A percentile compares a stretch with the other conserved stretches of the same genome.
These are phyloP conservation scores for Leishmania lainsoni DNA, from an alignment of 208 protist genomes.

Conservation along the genomic window DNA sequence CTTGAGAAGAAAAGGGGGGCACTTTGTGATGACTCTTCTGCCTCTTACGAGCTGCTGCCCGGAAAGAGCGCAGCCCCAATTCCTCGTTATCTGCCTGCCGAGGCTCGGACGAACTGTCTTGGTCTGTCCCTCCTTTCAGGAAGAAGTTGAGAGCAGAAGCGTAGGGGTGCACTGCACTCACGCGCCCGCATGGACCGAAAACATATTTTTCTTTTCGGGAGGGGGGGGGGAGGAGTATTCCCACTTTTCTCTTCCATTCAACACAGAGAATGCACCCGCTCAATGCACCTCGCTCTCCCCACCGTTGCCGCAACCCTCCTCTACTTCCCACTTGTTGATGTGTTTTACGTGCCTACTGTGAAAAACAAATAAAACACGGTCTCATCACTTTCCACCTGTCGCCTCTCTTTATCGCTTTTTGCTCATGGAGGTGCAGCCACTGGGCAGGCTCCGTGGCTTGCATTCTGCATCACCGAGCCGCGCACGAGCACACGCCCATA, in stretches of 20 bases:
- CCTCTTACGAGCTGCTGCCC: background rate
- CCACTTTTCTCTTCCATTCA: background rate
- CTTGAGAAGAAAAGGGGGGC: background rate
- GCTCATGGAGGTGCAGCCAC: background rate
- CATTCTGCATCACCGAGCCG: background rate
- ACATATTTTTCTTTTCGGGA: too few species aligned
- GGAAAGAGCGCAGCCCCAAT: background rate
- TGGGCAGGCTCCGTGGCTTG: background rate
- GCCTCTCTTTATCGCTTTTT: slow-evolving; percentile 20
- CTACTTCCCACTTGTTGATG: background rate
- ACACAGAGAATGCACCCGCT: background rate
- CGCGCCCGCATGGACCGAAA: background rate
- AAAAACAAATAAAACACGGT: background rate
- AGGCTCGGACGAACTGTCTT: background rate
- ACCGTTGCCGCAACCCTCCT: background rate
- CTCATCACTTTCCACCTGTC: background rate
- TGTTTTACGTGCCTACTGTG: background rate
- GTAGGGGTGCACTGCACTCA: background rate
- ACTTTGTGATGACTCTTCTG: background rate
- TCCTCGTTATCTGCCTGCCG: background rate
- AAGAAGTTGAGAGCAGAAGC: background rate
- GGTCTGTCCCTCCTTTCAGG: background rate
- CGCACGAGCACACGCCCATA: background rate
- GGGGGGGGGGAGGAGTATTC: slow-evolving; percentile 4
- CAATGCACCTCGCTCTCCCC: background rate